Evolutionary conservation across 2,329 filamentous ascomycete species (phyloP).

Genomic region (Aspergillus sp.): DNA sequence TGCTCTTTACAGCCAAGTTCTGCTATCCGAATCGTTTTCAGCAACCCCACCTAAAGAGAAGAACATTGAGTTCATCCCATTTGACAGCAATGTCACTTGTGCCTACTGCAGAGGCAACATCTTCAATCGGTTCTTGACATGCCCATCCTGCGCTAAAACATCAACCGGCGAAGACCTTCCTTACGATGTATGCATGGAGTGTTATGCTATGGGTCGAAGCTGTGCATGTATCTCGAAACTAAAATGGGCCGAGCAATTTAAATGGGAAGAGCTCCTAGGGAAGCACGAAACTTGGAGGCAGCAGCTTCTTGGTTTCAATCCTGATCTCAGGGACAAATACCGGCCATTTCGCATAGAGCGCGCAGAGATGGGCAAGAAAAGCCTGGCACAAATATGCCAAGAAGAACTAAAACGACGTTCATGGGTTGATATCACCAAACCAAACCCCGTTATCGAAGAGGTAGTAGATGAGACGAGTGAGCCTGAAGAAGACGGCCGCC

Average conservation of each 20-base stretch:
- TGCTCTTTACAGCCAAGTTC: slow-evolving; percentile 70
- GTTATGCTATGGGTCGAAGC: slow-evolving; percentile 94
- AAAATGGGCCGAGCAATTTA: slow-evolving; percentile 90
- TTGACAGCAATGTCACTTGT: slow-evolving; percentile 89
- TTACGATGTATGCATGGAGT: slow-evolving; percentile 98
- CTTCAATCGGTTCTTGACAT: slow-evolving; percentile 94
- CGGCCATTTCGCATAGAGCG: slow-evolving; percentile 64
- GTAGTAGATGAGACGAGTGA: slow-evolving; percentile 42
- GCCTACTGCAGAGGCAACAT: slow-evolving; percentile 96
- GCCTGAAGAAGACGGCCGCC: slow-evolving; percentile 59
- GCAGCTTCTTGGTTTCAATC: slow-evolving; percentile 72
- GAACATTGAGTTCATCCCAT: slow-evolving; percentile 72
- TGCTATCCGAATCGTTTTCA: slow-evolving; percentile 84
- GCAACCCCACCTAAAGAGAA: slow-evolving; percentile 62
- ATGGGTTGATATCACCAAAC: slow-evolving; percentile 76
- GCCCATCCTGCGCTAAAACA: slow-evolving; percentile 72
- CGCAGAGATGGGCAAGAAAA: slow-evolving; percentile 68
- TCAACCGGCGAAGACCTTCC: slow-evolving; percentile 68
- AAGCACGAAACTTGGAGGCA: slow-evolving; percentile 82
- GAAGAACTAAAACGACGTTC: slow-evolving; percentile 78
- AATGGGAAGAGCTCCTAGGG: slow-evolving; percentile 73
- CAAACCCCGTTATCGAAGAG: slow-evolving; percentile 51
- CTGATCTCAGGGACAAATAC: slow-evolving; percentile 64
- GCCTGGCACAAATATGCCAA: slow-evolving; percentile 89
- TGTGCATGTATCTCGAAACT: slow-evolving; percentile 84